Evolutionary conservation across 805 yeast genomes (phyloP).

Genomic region (Suhomyces prunicola): DNA sequence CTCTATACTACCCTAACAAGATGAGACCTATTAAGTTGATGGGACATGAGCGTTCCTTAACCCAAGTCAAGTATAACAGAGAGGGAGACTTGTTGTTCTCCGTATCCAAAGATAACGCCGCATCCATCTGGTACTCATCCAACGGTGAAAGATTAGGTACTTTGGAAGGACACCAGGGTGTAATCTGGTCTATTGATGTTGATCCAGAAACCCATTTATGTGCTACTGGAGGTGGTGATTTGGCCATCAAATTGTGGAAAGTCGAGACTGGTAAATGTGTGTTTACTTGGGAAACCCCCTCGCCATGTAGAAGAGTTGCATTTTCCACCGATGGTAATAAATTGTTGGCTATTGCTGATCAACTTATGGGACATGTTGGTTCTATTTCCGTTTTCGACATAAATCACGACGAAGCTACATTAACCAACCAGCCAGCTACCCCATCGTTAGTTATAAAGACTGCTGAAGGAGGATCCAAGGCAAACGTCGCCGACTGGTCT

Average conservation of each 20-base stretch:
- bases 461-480: constrained; percentile 55
- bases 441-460: constrained; percentile 63
- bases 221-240: constrained; percentile 90
- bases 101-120: constrained; percentile 85
- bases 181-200: constrained; percentile 91
- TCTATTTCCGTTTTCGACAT: constrained; percentile 67
- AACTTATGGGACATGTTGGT: constrained; percentile 88
- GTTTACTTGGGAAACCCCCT: constrained; percentile 66
- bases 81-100: constrained; percentile 95
- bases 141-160: constrained; percentile 98
- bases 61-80: constrained; percentile 91
- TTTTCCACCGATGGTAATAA: constrained; percentile 70
- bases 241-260: constrained; percentile 80
- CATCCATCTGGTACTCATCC: constrained; percentile 89
- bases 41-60: constrained; percentile 97
- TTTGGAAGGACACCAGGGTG: constrained; percentile 78
- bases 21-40: constrained; percentile 61
- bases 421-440: constrained; percentile 45
- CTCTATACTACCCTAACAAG: constrained; percentile 2
- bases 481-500: constrained; percentile 85
- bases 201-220: constrained; percentile 65
- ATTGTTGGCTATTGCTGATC: constrained; percentile 78
- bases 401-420: constrained; percentile 38
- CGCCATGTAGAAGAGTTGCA: constrained; percentile 91
- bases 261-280: constrained; percentile 74